Percentiles rank a stretch among this genome's conserved stretches.
Conservation (phyloP, 2,329 filamentous ascomycete genomes). For the Ophiocordyceps camponoti-rufipedis region DNA sequence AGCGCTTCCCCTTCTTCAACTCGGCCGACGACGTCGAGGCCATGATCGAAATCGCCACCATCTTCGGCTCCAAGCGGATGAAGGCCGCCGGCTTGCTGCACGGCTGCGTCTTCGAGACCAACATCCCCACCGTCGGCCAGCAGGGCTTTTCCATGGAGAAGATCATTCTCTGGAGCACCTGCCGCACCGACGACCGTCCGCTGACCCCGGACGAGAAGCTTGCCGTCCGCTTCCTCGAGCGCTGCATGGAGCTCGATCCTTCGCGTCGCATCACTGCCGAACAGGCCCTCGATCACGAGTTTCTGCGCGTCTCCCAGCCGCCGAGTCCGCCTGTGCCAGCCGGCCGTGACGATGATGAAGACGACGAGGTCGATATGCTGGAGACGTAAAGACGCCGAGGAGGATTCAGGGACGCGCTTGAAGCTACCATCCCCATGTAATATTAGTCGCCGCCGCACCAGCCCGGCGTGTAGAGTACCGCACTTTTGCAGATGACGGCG, state of each 20-base stretch:
- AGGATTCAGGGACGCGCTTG: not conserved
- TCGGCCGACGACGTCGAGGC: conserved; percentile 96
- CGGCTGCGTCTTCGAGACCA: conserved; percentile 83
- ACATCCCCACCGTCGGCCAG: conserved; percentile 74
- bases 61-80: conserved; percentile 80
- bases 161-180: conserved; percentile 89
- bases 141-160: conserved; percentile 79
- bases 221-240: conserved; percentile 52
- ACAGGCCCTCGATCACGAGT: conserved; percentile 56
- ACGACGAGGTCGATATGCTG: conserved; percentile 37
- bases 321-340: conserved; percentile 10
- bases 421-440: not conserved
- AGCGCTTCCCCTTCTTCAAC: conserved; percentile 95
- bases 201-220: conserved; percentile 51
- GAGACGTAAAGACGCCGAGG: conserved; percentile 9
- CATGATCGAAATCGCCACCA: conserved; percentile 90
- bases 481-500: not conserved
- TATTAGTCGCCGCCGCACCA: not conserved
- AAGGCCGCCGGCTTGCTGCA: conserved; percentile 65
- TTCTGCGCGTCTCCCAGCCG: conserved; percentile 26
- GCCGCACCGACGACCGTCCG: conserved; percentile 41
- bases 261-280: conserved; percentile 54
- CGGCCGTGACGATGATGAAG: conserved; percentile 11
- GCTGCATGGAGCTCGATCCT: conserved; percentile 63
- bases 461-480: not conserved